phyloP scores from a whole-genome alignment of 2,329 filamentous ascomycete genomes.

The Sporothrix humicola region DNA sequence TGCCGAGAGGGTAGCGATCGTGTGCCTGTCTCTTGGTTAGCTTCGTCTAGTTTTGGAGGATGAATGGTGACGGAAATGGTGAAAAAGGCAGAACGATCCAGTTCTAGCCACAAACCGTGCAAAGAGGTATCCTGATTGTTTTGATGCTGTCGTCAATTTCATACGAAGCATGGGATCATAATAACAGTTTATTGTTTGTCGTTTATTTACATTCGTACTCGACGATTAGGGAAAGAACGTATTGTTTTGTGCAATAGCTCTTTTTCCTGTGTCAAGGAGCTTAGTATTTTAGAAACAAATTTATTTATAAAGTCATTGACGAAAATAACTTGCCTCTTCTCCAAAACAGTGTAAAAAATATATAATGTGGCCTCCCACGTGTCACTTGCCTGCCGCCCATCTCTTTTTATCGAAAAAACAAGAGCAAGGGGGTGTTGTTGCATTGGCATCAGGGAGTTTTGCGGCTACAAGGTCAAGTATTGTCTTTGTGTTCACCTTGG shows the following conservation, averaged over 20 bases:
- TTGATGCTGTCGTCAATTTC: neutral
- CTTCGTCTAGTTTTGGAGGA: neutral
- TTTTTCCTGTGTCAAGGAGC: neutral
- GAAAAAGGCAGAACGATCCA: neutral
- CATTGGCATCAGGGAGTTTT: constrained; percentile 18
- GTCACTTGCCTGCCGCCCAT: constrained; percentile 1
- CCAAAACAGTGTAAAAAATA: neutral
- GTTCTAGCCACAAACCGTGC: neutral
- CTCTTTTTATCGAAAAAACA: neutral
- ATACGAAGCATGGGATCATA: constrained; percentile 1
- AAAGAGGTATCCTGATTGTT: neutral
- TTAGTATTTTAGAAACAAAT: constrained; percentile 3
- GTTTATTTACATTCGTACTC: constrained; percentile 25
- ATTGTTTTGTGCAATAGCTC: neutral
- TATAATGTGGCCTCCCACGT: constrained; percentile 8
- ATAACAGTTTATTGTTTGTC: neutral
- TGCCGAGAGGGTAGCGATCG: too few relatives aligned
- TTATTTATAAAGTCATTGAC: neutral
- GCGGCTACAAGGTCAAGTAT: constrained; percentile 7
- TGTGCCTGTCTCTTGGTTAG: neutral
- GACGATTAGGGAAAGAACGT: neutral
- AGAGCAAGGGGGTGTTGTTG: neutral
- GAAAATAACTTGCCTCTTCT: neutral
- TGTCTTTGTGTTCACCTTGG: neutral
- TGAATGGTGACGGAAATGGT: neutral